A percentile compares a stretch with the other conserved stretches of the same genome.
These are phyloP conservation scores for Barbarea vulgaris DNA, from an alignment of 345 rosid species.

Conservation along the genomic window DNA sequence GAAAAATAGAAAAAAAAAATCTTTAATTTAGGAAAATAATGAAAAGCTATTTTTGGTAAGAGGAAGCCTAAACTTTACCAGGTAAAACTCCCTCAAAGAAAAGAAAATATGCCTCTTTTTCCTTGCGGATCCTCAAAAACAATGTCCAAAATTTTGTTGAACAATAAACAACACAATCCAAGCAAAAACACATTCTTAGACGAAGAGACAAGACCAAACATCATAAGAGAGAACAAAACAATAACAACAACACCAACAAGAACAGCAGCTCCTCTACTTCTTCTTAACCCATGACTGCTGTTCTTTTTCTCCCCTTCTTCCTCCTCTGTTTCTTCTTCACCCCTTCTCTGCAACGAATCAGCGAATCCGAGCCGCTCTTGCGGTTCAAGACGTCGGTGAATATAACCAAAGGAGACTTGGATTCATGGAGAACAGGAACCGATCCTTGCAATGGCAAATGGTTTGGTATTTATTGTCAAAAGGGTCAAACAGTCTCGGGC, in stretches of 20 bases:
- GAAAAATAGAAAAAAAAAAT: neutral
- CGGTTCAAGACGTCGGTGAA: conserved; percentile 39
- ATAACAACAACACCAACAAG: conserved; percentile 4
- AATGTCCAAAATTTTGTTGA: conserved; percentile 33
- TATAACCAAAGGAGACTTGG: conserved; percentile 43
- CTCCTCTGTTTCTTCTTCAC: conserved; percentile 29
- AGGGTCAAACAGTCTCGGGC: conserved; percentile 50
- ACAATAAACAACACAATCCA: conserved; percentile 29
- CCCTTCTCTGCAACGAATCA: conserved; percentile 35
- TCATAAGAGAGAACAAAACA: conserved; percentile 6
- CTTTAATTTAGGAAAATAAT: conserved; percentile 21
- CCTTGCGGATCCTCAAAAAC: conserved; percentile 25
- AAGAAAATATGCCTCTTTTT: conserved; percentile 18
- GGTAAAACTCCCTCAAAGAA: conserved; percentile 27
- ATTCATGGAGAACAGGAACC: conserved; percentile 61
- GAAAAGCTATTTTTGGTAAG: conserved; percentile 34
- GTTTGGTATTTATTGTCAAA: conserved; percentile 61
- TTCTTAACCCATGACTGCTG: conserved; percentile 39
- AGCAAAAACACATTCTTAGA: conserved; percentile 26
- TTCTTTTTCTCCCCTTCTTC: conserved; percentile 24
- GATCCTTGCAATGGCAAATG: conserved; percentile 60
- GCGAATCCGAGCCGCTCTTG: conserved; percentile 38
- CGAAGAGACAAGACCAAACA: neutral
- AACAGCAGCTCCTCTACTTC: conserved; percentile 24
- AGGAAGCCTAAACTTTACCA: conserved; percentile 33